phyloP scores from a whole-genome alignment of 345 rosid species.

The Adansonia digitata region DNA sequence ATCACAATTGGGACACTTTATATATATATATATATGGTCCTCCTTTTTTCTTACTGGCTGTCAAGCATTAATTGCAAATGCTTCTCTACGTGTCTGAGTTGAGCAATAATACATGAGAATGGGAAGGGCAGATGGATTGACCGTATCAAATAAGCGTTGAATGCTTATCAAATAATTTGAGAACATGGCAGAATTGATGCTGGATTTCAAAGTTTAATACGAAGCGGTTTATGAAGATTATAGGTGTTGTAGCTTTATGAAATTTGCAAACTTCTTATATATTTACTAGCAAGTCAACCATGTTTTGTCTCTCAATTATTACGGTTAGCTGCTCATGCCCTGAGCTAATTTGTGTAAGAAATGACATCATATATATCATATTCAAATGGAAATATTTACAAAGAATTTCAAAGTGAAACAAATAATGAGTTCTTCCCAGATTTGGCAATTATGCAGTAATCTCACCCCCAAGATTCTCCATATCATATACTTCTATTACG shows the following conservation, averaged over 20 bases:
- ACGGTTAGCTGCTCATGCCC: background rate
- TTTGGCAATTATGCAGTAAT: background rate
- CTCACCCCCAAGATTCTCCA: background rate
- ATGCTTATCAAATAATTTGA: too few relatives aligned
- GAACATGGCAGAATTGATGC: background rate
- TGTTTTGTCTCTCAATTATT: background rate
- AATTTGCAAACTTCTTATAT: background rate
- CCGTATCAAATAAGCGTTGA: too few relatives aligned
- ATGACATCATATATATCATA: background rate
- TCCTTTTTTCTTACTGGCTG: constrained; percentile 10
- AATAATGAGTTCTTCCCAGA: background rate
- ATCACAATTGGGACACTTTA: constrained; percentile 4
- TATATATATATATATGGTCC: background rate
- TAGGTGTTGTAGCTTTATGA: background rate
- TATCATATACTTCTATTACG: background rate
- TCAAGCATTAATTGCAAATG: background rate
- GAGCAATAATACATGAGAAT: background rate
- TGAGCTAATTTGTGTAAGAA: background rate
- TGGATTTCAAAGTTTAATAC: background rate
- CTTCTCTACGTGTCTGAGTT: background rate
- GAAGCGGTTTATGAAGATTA: too few relatives aligned
- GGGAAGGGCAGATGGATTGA: background rate
- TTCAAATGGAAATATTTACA: background rate
- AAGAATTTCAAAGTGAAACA: background rate
- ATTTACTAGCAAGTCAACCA: background rate